Conservation (phyloP, 1,284 basidiomycete species). For the Farysia itapuensis region DNA sequence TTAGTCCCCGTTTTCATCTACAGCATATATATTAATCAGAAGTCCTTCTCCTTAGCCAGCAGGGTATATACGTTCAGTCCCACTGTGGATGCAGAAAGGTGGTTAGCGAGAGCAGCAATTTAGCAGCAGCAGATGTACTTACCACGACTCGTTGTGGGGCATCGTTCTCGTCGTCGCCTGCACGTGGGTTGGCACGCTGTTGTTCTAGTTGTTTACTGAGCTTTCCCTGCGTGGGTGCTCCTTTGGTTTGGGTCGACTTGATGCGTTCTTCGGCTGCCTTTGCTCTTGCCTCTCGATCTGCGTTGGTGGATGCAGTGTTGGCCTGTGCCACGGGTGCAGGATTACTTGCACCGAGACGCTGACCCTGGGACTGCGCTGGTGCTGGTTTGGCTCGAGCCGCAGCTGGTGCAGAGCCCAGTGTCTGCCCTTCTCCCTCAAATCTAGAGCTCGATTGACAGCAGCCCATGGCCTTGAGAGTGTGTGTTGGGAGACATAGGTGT, state of each 20-base stretch:
- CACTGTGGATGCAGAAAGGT: no score
- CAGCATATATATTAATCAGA: no score
- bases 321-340: not conserved
- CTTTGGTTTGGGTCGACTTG: slow-evolving; percentile 13
- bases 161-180: slow-evolving; percentile 1
- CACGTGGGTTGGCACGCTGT: slow-evolving; percentile 3
- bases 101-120: no score
- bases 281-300: slow-evolving; percentile 21
- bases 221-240: slow-evolving; percentile 11
- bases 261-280: slow-evolving; percentile 20
- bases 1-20: no score
- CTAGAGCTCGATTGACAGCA: slow-evolving; percentile 18
- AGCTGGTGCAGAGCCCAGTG: slow-evolving; percentile 1
- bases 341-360: slow-evolving; percentile 3
- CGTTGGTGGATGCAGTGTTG: not conserved
- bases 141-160: slow-evolving; percentile 21
- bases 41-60: no score
- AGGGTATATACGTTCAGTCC: no score
- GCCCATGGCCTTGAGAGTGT: no score
- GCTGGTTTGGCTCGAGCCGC: not conserved
- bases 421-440: slow-evolving; percentile 18
- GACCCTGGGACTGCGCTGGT: slow-evolving; percentile 4
- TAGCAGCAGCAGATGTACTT: no score
- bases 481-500: no score
- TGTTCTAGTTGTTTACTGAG: slow-evolving; percentile 18